phyloP scores from a whole-genome alignment of 129 eudicot genomes.

The Oenanthe sinensis region DNA sequence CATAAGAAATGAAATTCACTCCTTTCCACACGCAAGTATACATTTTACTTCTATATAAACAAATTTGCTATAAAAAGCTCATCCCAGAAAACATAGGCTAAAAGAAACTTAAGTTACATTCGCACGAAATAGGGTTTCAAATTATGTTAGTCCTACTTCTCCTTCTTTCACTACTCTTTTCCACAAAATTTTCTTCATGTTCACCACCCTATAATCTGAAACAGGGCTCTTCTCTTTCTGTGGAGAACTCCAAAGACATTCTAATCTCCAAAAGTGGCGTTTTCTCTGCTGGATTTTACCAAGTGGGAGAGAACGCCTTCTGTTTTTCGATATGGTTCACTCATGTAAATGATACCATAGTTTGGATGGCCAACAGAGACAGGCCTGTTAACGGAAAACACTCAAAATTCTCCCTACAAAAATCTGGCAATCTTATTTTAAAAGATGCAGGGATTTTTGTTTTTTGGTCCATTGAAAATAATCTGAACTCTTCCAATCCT shows the following conservation, averaged over 20 bases:
- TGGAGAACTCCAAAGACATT: constrained; percentile 19
- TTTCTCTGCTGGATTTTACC: constrained; percentile 43
- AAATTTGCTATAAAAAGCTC: no score
- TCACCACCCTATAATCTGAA: constrained; percentile 10
- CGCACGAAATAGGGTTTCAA: not conserved
- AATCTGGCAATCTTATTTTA: constrained; percentile 36
- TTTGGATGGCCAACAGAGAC: constrained; percentile 56
- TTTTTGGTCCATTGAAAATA: constrained; percentile 32
- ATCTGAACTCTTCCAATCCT: constrained; percentile 15
- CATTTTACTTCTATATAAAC: no score
- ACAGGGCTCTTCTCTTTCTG: constrained; percentile 25
- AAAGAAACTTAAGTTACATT: no score
- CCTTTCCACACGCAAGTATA: no score
- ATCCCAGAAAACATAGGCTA: no score
- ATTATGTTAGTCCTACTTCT: not conserved
- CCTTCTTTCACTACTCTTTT: not conserved
- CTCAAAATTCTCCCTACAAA: constrained; percentile 9
- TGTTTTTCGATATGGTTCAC: constrained; percentile 42
- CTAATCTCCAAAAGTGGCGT: constrained; percentile 23
- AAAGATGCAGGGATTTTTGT: constrained; percentile 24
- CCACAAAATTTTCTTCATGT: constrained; percentile 10
- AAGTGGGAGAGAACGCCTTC: constrained; percentile 34
- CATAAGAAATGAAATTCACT: no score
- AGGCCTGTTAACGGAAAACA: constrained; percentile 39
- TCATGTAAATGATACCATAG: constrained; percentile 19